Evolutionary conservation across 1,284 basidiomycete species (phyloP).

Genomic region (Laetiporus sulphureus): DNA sequence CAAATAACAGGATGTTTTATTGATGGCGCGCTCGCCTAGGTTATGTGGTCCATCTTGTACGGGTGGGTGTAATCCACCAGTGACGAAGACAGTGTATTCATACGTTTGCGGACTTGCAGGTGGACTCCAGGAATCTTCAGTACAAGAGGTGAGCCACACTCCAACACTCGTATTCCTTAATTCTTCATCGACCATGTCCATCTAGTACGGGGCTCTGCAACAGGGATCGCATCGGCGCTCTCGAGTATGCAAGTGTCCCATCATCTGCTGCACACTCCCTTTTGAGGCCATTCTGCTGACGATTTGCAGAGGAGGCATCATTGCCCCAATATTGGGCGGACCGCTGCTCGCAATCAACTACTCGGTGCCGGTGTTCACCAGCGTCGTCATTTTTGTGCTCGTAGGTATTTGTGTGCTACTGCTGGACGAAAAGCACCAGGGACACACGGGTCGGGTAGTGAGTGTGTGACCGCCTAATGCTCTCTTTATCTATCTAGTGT

Average conservation of each 20-base stretch:
- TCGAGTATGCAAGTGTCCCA: conserved; percentile 71
- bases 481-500: no score
- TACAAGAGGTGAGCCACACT: conserved; percentile 65
- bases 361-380: conserved; percentile 76
- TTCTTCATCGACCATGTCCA: no score
- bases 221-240: conserved; percentile 85
- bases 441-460: no score
- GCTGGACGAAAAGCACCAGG: conserved; percentile 36
- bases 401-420: conserved; percentile 65
- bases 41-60: conserved; percentile 90
- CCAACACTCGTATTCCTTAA: no score
- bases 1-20: no score
- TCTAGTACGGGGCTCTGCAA: conserved; percentile 86
- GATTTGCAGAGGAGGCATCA: conserved; percentile 74
- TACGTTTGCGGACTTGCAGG: no score
- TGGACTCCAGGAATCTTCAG: conserved; percentile 92
- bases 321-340: conserved; percentile 84
- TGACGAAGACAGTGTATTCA: no score
- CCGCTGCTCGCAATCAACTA: conserved; percentile 66
- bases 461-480: no score
- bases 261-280: conserved; percentile 5
- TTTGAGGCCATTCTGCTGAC: not conserved
- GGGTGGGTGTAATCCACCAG: conserved; percentile 44
- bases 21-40: no score
- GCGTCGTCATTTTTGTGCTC: conserved; percentile 63